Evolutionary conservation across 179 eudicot genomes (phyloP), one percentile per base, ranked within the genome.

Genomic region (Sideroxylon spinosum): DNA sequence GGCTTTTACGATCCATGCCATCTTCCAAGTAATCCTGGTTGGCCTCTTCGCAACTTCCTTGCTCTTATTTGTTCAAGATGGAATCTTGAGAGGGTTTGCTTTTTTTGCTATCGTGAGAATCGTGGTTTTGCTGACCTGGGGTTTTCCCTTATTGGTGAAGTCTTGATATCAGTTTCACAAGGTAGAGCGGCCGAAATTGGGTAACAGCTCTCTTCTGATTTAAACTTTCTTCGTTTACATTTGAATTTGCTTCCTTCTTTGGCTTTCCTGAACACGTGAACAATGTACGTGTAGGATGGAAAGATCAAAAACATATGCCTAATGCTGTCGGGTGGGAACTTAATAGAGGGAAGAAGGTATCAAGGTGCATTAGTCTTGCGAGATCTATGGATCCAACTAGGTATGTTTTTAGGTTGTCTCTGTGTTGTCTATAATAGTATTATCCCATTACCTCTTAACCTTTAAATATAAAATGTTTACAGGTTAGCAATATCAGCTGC

Each of bases 1-100:
- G 98, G 97, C 29, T 93, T 93, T 80, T 95, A 95, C 81, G 98
- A 95, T 74, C 98, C 98, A 26, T 93, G 95, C 81, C 89, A 95
- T 87, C 91, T 85, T 81, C 87, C 90, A 71, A 86, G 76, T 49
- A 86, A 90, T 78, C 98, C 98, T 62, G 98, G 98, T 25, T 95
- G 97, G 98, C 98, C 98, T 68, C 97, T 95, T 68, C 94, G 97
- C 84, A 95, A 95, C 89, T 88, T 86, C 55, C 87, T 95, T 75
- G 91, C 89, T 29, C 85, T 85, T 82, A 85, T 95, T 77, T 67
- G 84, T 82, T 78, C 88, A 80, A 91, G 93, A 86, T 91, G 98
- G 95, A 86, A 87, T 68, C 86, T 93, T 37, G 84, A 86, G 20
- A 88, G 81, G 67, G 81, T 93, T 82, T 84, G 70, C 69, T 88